A percentile compares a stretch with the other conserved stretches of the same genome.
Conservation (phyloP, 768 basidiomycete species). For the Lepiota venenata region DNA sequence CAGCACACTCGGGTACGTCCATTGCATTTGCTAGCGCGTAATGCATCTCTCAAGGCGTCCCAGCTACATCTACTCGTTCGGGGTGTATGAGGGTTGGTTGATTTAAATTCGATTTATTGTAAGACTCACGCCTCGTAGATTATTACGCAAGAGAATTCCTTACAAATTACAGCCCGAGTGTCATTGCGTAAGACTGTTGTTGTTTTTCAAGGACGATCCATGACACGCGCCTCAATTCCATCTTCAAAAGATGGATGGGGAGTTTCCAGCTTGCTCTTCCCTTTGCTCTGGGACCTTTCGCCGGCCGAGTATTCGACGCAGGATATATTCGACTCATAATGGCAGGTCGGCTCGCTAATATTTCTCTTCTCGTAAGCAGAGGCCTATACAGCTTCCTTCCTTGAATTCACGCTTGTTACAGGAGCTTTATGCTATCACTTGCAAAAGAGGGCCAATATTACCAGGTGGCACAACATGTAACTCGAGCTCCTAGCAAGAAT, state of each 20-base stretch:
- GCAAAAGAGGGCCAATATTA: constrained; percentile 39
- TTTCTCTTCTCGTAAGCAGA: constrained; percentile 23
- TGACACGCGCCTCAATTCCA: constrained; percentile 2
- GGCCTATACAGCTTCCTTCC: constrained; percentile 11
- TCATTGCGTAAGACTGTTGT: constrained; percentile 33
- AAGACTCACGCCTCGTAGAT: constrained; percentile 32
- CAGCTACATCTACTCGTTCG: constrained; percentile 27
- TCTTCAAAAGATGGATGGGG: constrained; percentile 40
- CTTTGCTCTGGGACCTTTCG: constrained; percentile 35
- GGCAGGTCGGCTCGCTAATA: constrained; percentile 21
- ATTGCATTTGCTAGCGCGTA: neutral
- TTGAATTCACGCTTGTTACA: constrained; percentile 18
- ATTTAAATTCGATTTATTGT: constrained; percentile 6
- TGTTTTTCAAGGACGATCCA: neutral
- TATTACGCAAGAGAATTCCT: constrained; percentile 39
- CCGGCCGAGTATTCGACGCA: constrained; percentile 41
- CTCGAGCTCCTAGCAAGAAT: constrained; percentile 9
- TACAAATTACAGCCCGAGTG: constrained; percentile 32
- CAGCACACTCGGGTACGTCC: constrained; percentile 38
- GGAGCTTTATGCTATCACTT: constrained; percentile 41
- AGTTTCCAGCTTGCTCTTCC: constrained; percentile 44
- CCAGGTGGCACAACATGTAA: constrained; percentile 24
- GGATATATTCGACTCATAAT: constrained; percentile 38
- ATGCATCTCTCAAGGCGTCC: neutral
- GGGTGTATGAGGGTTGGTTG: constrained; percentile 29